These are phyloP conservation scores for Xylaria sp. DNA, from an alignment of 495 filamentous ascomycete species.

Conservation along the genomic window DNA sequence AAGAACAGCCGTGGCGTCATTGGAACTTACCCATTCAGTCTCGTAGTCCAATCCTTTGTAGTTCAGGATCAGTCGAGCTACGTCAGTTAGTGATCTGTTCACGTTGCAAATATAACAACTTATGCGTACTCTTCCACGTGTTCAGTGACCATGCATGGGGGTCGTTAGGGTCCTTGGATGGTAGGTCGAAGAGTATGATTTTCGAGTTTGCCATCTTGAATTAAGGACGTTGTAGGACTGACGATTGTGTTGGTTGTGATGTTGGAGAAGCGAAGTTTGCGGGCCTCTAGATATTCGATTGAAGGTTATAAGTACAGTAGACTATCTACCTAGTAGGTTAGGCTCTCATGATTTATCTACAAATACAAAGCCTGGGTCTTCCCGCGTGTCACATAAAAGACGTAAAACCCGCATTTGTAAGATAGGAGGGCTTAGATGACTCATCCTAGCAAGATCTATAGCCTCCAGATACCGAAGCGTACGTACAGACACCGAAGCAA, in stretches of 20 bases:
- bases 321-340: no score
- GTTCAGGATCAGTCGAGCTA: conserved; percentile 66
- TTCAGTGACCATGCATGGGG: conserved; percentile 66
- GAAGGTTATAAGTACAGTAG: no score
- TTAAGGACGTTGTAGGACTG: not conserved
- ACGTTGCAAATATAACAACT: not conserved
- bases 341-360: not conserved
- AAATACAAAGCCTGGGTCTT: not conserved
- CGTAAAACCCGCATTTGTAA: not conserved
- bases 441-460: not conserved
- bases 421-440: not conserved
- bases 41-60: conserved; percentile 68
- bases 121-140: conserved; percentile 65
- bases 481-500: no score
- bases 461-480: not conserved
- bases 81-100: conserved; percentile 5
- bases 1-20: not conserved
- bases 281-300: not conserved
- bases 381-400: not conserved
- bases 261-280: not conserved
- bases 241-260: not conserved
- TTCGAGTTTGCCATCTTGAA: conserved; percentile 35
- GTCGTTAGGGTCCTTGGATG: conserved; percentile 52
- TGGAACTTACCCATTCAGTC: conserved; percentile 62
- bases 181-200: conserved; percentile 63